A percentile compares a stretch with the other conserved stretches of the same genome.
phyloP scores from a whole-genome alignment of 306 rosid genomes.

The Fragaria nilgerrensis region DNA sequence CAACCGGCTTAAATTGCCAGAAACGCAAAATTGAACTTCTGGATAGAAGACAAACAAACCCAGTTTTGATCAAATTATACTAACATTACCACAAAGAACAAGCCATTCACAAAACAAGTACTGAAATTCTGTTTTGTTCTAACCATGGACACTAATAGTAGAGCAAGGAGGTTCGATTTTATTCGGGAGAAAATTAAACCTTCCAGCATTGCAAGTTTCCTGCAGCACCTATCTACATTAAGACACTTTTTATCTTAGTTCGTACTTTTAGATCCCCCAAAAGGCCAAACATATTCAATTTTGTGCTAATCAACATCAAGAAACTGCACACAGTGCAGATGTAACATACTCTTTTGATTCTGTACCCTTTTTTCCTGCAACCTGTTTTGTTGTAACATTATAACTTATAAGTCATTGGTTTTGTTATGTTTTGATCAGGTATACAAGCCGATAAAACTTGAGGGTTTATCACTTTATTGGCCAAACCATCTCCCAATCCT shows the following conservation, averaged over 20 bases:
- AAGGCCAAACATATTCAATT: background rate
- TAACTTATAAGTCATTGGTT: background rate
- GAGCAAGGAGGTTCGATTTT: background rate
- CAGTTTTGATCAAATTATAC: no score
- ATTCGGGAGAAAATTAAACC: background rate
- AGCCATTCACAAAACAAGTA: no score
- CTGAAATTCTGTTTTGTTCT: background rate
- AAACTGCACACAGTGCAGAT: constrained; percentile 34
- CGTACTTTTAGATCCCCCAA: background rate
- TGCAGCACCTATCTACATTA: background rate
- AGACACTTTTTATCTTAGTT: background rate
- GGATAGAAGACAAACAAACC: no score
- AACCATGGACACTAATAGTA: background rate
- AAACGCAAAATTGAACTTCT: no score
- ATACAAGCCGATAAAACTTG: no score
- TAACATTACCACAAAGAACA: no score
- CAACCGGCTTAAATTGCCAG: no score
- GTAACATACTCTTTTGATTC: background rate
- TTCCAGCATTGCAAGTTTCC: background rate
- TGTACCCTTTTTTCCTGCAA: background rate
- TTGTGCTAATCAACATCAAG: background rate
- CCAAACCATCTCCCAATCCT: no score
- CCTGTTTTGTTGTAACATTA: background rate
- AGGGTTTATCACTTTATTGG: no score
- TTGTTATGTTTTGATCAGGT: background rate